Percentiles rank a stretch among this genome's conserved stretches.
These are phyloP conservation scores for Thermoascus crustaceus DNA, from an alignment of 2,329 filamentous ascomycete species.

Conservation along the genomic window DNA sequence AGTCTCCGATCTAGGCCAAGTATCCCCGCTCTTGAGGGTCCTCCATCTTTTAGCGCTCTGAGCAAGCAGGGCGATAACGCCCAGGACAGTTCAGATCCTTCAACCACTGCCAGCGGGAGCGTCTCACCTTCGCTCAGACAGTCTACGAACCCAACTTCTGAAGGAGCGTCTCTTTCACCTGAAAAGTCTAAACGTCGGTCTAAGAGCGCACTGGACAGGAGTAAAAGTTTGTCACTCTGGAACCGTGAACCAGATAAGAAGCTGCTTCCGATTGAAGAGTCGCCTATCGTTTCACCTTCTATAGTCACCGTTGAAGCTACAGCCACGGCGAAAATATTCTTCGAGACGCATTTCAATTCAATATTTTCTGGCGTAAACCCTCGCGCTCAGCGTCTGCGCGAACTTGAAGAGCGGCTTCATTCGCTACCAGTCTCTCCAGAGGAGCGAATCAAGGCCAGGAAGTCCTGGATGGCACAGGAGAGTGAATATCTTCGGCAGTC, in stretches of 20 bases:
- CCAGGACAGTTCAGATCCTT: slow-evolving; percentile 27
- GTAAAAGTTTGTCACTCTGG: slow-evolving; percentile 1
- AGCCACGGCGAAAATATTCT: slow-evolving; percentile 72
- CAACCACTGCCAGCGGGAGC: slow-evolving; percentile 20
- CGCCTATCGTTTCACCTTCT: slow-evolving; percentile 19
- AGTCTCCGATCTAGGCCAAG: slow-evolving; percentile 26
- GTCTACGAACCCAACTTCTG: slow-evolving; percentile 30
- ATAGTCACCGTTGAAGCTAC: slow-evolving; percentile 64
- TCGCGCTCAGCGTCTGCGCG: slow-evolving; percentile 52
- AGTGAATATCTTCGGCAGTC: slow-evolving; percentile 65
- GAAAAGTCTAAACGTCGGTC: slow-evolving; percentile 8
- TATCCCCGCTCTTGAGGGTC: slow-evolving; percentile 17
- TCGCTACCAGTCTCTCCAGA: slow-evolving; percentile 49
- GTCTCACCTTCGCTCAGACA: slow-evolving; percentile 22
- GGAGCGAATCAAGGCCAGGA: slow-evolving; percentile 45
- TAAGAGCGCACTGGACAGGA: slow-evolving; percentile 3
- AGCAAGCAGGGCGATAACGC: slow-evolving; percentile 20
- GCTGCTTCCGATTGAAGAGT: slow-evolving; percentile 9
- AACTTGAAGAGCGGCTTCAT: slow-evolving; percentile 58
- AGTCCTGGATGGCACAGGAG: slow-evolving; percentile 59
- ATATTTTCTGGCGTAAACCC: slow-evolving; percentile 50
- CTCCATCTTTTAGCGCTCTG: slow-evolving; percentile 7
- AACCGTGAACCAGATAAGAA: slow-evolving; percentile 2
- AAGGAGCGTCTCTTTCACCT: slow-evolving; percentile 18
- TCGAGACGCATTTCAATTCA: slow-evolving; percentile 79